Percentiles rank a stretch among this genome's conserved stretches.
Evolutionary conservation across 148 eudicot genomes (phyloP).

Genomic region (Cornus controversa): DNA sequence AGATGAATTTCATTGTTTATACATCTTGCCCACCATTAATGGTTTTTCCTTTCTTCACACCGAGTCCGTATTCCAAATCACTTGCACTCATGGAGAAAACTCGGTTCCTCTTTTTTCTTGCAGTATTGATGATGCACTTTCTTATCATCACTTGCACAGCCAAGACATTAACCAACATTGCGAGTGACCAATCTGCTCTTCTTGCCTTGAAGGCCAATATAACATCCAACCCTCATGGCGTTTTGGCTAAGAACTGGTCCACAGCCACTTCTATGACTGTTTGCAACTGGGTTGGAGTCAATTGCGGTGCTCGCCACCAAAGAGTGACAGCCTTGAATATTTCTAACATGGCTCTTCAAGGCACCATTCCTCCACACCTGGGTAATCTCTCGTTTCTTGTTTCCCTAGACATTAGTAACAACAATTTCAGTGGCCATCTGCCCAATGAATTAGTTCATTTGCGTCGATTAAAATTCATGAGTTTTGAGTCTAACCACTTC

Average conservation of each 20-base stretch:
- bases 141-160: background rate
- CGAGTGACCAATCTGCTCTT: background rate
- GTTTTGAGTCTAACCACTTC: no score
- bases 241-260: slow-evolving; percentile 13
- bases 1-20: no score
- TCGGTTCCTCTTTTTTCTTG: background rate
- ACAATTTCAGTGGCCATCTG: background rate
- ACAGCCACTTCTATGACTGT: background rate
- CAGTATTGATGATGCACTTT: background rate
- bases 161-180: background rate
- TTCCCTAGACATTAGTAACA: slow-evolving; percentile 4
- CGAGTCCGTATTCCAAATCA: no score
- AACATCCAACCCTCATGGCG: background rate
- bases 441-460: no score
- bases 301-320: background rate
- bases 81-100: background rate
- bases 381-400: slow-evolving; percentile 13
- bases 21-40: no score
- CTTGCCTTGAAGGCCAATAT: background rate
- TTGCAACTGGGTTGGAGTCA: slow-evolving; percentile 17
- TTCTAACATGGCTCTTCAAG: background rate
- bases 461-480: no score
- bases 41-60: no score
- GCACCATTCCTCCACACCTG: slow-evolving; percentile 11
- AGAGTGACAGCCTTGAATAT: slow-evolving; percentile 13